Percentiles rank a stretch among this genome's conserved stretches.
Evolutionary conservation across 305 asterid genomes (phyloP).

Genomic region (Fraxinus sp.): DNA sequence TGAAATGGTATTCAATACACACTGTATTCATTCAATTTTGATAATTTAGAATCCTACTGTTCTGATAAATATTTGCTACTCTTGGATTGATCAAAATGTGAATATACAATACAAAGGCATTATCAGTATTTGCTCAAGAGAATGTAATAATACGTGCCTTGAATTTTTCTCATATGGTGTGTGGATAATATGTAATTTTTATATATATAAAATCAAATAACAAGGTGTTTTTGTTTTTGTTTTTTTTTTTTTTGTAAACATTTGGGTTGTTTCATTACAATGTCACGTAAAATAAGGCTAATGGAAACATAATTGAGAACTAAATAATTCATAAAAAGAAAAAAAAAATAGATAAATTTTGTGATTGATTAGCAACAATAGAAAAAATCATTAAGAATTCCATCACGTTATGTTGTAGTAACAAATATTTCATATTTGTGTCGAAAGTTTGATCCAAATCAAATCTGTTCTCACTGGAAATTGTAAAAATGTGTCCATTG

Average conservation of each 20-base stretch:
- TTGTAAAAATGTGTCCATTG: too few relatives aligned
- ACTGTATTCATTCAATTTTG: constrained; percentile 45
- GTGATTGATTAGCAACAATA: background rate
- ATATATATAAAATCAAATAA: too few relatives aligned
- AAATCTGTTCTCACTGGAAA: too few relatives aligned
- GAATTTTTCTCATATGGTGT: background rate
- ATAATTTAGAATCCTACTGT: constrained; percentile 32
- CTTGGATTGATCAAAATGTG: constrained; percentile 27
- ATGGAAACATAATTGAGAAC: background rate
- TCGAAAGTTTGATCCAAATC: too few relatives aligned
- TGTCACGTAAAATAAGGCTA: background rate
- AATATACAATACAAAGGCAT: constrained; percentile 24
- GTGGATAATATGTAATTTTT: background rate
- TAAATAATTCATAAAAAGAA: too few relatives aligned
- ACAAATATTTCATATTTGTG: too few relatives aligned
- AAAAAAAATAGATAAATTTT: too few relatives aligned
- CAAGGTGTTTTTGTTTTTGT: too few relatives aligned
- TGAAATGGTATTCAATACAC: constrained; percentile 18
- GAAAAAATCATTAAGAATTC: background rate
- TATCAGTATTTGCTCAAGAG: background rate
- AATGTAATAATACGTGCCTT: constrained; percentile 19
- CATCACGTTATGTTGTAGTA: background rate
- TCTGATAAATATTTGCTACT: constrained; percentile 6
- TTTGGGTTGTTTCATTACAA: background rate
- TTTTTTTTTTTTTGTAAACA: too few relatives aligned